Evolutionary conservation across 495 filamentous ascomycete species (phyloP), one percentile per base, ranked within the genome.

Genomic region (Lophiostoma macrostomum): DNA sequence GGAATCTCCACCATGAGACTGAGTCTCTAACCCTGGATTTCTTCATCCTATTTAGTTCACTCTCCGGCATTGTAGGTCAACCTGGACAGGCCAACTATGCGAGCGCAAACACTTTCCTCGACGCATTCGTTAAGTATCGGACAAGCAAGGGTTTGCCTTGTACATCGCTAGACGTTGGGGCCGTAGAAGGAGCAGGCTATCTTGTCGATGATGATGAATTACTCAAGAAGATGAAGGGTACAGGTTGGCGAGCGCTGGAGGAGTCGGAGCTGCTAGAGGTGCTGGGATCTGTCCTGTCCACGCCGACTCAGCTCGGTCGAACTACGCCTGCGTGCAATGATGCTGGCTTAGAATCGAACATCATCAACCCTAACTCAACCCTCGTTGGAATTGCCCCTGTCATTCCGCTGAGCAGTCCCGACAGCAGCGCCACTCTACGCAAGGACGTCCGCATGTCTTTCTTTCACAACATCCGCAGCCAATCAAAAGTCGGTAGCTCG

Each of bases 41-140:
- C 53, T 64, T 64, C 42, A 22, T 49, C 13, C 7, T 55, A 11
- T 31, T 57, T 19, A 43, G 30, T 20, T 57, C 50, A n/a, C 1
- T 62, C 1, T 39, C 44, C 3, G 53, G 47, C 16, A 19, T 61
- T 12, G 20, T 64, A 16, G 58, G 58, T 5, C 32, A 56, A 3
- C 19, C 22, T 1, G 57, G 51, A 3, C 61, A 64, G 25, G 51
- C 38, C 4, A 62, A 61, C 45, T 64, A 64, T 36, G 46, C 40
- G 2, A 35, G 43, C 6, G 61, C 34, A 1, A 61, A 62, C 46
- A 35, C 52, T 10, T 64, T 40, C 43, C 52, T 45, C 1, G 61
- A 65, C 27, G 36, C 37, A 4, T 36, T 64, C 28, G 27, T 18
- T 1, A 20, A 46, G 18, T 53, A 31, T 36, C 55, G 60, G 10